Percentiles rank a stretch among this genome's conserved stretches.
These are phyloP conservation scores for Arabidopsis hybrid DNA, from an alignment of 441 rosid species.

Conservation along the genomic window DNA sequence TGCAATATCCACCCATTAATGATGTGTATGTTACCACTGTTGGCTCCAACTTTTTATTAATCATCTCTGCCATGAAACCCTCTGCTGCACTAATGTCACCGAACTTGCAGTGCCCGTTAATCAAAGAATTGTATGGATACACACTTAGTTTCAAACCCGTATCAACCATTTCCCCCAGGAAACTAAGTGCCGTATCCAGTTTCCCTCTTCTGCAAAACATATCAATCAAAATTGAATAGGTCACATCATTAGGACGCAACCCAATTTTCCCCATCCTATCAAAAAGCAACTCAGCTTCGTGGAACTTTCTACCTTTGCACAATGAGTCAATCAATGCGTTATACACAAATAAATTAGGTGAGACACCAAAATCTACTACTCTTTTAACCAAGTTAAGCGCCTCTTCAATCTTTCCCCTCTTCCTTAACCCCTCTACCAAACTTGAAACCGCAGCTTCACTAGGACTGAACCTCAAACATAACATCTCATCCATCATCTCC, in stretches of 20 bases:
- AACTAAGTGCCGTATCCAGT: slow-evolving; percentile 62
- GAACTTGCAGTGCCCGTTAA: slow-evolving; percentile 77
- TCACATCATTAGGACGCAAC: slow-evolving; percentile 61
- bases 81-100: slow-evolving; percentile 67
- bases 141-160: slow-evolving; percentile 58
- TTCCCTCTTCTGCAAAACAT: slow-evolving; percentile 80
- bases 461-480: slow-evolving; percentile 62
- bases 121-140: slow-evolving; percentile 83
- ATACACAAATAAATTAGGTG: slow-evolving; percentile 73
- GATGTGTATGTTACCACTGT: slow-evolving; percentile 81
- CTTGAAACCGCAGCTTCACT: slow-evolving; percentile 72
- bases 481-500: slow-evolving; percentile 72
- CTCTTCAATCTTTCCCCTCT: slow-evolving; percentile 56
- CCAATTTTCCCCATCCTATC: slow-evolving; percentile 59
- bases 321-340: slow-evolving; percentile 76
- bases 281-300: slow-evolving; percentile 71
- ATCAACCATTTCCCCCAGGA: slow-evolving; percentile 61
- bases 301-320: slow-evolving; percentile 64
- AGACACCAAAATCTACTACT: slow-evolving; percentile 51
- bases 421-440: slow-evolving; percentile 77
- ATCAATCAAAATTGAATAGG: slow-evolving; percentile 81
- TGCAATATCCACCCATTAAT: slow-evolving; percentile 77
- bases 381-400: slow-evolving; percentile 67
- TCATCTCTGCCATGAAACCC: slow-evolving; percentile 62
- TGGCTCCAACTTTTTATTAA: slow-evolving; percentile 61